Evolutionary conservation across 2,329 filamentous ascomycete species (phyloP).

Genomic region (Xylaria sp.): DNA sequence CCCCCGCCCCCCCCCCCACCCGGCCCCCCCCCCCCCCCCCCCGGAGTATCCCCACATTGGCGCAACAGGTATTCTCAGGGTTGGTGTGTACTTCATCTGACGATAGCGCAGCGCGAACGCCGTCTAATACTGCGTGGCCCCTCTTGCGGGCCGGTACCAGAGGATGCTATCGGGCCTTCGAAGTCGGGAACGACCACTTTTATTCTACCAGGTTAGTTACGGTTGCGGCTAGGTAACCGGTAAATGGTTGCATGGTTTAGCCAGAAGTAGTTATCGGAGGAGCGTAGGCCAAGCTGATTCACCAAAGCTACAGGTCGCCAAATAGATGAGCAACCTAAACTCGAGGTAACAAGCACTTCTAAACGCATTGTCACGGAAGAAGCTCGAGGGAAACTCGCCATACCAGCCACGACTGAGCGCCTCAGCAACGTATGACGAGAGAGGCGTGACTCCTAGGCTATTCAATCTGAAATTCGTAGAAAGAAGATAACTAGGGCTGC

Average conservation of each 20-base stretch:
- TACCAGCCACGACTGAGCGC: conserved; percentile 58
- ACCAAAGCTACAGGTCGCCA: neutral
- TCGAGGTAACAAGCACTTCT: neutral
- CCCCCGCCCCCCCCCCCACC: too few species aligned
- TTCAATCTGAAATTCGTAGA: conserved; percentile 27
- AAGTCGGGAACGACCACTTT: conserved; percentile 54
- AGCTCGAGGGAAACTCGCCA: conserved; percentile 7
- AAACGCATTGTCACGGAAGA: neutral
- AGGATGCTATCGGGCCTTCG: conserved; percentile 54
- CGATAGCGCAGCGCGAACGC: conserved; percentile 35
- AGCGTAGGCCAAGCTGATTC: neutral
- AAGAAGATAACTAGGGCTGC: conserved; percentile 51
- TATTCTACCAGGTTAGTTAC: neutral
- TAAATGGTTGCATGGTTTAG: neutral
- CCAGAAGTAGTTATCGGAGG: neutral
- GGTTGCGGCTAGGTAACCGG: neutral
- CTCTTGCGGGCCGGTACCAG: conserved; percentile 31
- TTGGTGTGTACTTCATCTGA: conserved; percentile 9
- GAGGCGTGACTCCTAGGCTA: conserved; percentile 31
- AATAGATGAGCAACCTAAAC: neutral
- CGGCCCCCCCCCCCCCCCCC: too few species aligned
- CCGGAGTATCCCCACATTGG: conserved; percentile 68
- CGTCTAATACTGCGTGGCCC: conserved; percentile 40
- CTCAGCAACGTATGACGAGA: conserved; percentile 45
- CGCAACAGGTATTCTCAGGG: conserved; percentile 46